Base-by-base conservation (phyloP, 2,329 filamentous ascomycete genomes). In the Exophiala dermatitidis region DNA sequence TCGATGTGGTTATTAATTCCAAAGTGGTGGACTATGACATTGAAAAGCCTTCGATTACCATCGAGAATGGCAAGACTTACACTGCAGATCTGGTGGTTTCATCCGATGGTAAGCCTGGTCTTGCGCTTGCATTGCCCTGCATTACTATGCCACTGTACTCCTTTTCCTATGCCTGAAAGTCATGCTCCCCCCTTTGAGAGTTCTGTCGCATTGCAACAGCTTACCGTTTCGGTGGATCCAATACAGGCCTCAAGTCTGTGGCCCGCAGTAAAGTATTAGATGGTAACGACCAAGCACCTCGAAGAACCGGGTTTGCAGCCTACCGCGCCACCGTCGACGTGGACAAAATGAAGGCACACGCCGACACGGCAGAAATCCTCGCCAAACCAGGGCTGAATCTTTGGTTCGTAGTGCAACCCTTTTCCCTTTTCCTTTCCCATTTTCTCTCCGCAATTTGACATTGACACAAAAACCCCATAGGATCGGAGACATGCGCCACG, bases 61-160 rank as follows among this genome's bases (percentile, higher is more conserved):
- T 65, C 3, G 61, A 64, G 19, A 54, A 69, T 53, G 66, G 68
- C 3, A 58, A 52, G 6, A 62, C 56, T 2, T 50, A 65, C 45
- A 58, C 55, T 0, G 69, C 59, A 4, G 70, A 74, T 55, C 57
- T 73, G 9, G 63, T 74, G 8, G 58, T 74, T 26, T 69, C 65
- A 19, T 71, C 70, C 3, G 70, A 72, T 62, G 71, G 70, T 2
- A 63, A 43, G 46, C 19, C 30, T 7, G 9, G 6, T 28, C 9
- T 19, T 29, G 9, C 26, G 5, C 19, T 19, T 19, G 19, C 19
- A 19, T 19, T 19, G 19, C 19, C 19, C 19, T 19, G 19, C 19
- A 19, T 19, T 19, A 19, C 19, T 2, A 19, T 19, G 19, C 19
- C 19, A 19, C 19, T 19, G 19, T 2, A 19, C 19, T 19, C 19